Evolutionary conservation across 2,329 filamentous ascomycete species (phyloP).

Genomic region (Xylariaceae sp.): DNA sequence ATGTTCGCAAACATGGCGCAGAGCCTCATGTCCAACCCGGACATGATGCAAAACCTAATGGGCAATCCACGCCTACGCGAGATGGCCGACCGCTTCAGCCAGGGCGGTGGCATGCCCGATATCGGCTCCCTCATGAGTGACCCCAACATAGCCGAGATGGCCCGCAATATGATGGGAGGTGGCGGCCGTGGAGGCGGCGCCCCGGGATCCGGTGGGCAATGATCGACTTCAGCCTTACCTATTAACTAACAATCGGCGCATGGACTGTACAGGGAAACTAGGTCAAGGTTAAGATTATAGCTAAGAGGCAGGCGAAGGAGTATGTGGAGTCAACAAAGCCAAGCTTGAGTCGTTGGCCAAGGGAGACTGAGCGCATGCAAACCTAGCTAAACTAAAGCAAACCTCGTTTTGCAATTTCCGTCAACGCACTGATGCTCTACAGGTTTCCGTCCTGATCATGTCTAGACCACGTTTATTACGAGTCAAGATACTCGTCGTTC

Average conservation of each 20-base stretch:
- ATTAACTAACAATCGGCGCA: not conserved
- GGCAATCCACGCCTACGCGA: slow-evolving; percentile 86
- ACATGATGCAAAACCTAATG: slow-evolving; percentile 91
- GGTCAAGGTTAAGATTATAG: not conserved
- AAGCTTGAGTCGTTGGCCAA: slow-evolving; percentile 8
- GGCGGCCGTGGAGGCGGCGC: slow-evolving; percentile 32
- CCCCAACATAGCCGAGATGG: slow-evolving; percentile 88
- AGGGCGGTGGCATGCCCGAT: slow-evolving; percentile 88
- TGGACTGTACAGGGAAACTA: not conserved
- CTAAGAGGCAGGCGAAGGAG: not conserved
- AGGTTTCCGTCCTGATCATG: slow-evolving; percentile 10
- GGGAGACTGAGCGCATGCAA: slow-evolving; percentile 1
- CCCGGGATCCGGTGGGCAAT: slow-evolving; percentile 29
- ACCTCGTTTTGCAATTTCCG: not conserved
- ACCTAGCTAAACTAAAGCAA: not conserved
- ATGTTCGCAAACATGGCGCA: slow-evolving; percentile 99
- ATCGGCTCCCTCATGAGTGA: slow-evolving; percentile 87
- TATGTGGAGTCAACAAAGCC: not conserved
- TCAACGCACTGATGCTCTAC: not conserved
- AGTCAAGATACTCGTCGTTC: slow-evolving; percentile 20
- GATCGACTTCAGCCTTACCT: slow-evolving; percentile 3
- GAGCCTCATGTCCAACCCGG: slow-evolving; percentile 95
- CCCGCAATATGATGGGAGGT: slow-evolving; percentile 45
- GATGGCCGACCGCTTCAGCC: slow-evolving; percentile 82
- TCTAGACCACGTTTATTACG: slow-evolving; percentile 28